Evolutionary conservation across 345 rosid species (phyloP).

Genomic region (Ailanthus altissimus): DNA sequence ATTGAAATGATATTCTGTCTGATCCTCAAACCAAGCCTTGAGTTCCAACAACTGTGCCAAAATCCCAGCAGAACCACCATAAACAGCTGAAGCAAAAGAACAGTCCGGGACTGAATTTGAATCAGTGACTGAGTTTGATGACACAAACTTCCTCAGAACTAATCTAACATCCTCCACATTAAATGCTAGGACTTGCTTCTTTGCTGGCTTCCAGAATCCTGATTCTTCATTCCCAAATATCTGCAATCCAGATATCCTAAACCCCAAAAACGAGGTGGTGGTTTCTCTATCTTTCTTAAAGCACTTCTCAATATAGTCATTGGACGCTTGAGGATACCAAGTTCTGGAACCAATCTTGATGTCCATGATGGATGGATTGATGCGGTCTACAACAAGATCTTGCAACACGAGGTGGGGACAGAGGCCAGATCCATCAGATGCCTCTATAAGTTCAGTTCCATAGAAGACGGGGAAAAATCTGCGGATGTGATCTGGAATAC

Average conservation of each 20-base stretch:
- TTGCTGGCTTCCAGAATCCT: slow-evolving; percentile 69
- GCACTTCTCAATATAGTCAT: slow-evolving; percentile 67
- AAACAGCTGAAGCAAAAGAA: slow-evolving; percentile 52
- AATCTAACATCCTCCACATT: slow-evolving; percentile 49
- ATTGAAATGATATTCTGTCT: slow-evolving; percentile 77
- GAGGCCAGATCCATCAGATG: slow-evolving; percentile 78
- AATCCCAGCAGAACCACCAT: slow-evolving; percentile 66
- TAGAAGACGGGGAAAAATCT: slow-evolving; percentile 68
- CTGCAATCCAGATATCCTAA: slow-evolving; percentile 80
- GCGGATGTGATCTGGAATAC: slow-evolving; percentile 67
- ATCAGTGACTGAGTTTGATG: slow-evolving; percentile 48
- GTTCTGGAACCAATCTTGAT: slow-evolving; percentile 93
- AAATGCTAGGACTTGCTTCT: slow-evolving; percentile 47
- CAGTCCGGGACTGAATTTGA: slow-evolving; percentile 49
- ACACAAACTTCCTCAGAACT: slow-evolving; percentile 76
- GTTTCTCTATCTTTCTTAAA: slow-evolving; percentile 57
- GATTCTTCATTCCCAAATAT: slow-evolving; percentile 42
- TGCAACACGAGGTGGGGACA: slow-evolving; percentile 65
- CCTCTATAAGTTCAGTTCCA: slow-evolving; percentile 70
- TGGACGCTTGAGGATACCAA: slow-evolving; percentile 84
- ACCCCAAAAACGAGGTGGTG: slow-evolving; percentile 62
- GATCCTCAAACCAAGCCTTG: slow-evolving; percentile 93
- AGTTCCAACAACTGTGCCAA: slow-evolving; percentile 75
- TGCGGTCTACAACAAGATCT: slow-evolving; percentile 43
- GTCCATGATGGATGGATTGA: slow-evolving; percentile 74